These are phyloP conservation scores for Cephaloascus fragrans DNA, from an alignment of 805 yeast genomes.

Conservation along the genomic window DNA sequence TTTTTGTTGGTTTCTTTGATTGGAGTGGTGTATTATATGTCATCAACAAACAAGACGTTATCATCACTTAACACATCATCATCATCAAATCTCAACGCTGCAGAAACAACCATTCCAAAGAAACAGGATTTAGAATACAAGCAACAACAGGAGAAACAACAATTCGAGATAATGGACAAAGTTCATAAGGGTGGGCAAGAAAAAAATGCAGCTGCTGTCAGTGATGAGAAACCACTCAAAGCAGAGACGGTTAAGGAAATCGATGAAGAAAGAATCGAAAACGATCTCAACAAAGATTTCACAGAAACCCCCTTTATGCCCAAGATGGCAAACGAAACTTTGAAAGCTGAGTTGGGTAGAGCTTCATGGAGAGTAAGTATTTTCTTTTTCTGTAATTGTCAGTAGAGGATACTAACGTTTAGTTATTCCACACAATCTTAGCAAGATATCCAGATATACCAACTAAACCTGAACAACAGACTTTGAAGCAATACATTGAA, in stretches of 20 bases:
- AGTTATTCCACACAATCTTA: slow-evolving; percentile 76
- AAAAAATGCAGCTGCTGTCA: background rate
- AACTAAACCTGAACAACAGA: slow-evolving; percentile 45
- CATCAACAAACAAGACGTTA: slow-evolving; percentile 7
- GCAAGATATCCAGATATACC: slow-evolving; percentile 91
- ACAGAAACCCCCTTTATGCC: slow-evolving; percentile 72
- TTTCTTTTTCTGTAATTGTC: no score
- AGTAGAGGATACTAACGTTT: slow-evolving; percentile 10
- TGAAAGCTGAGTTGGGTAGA: slow-evolving; percentile 77
- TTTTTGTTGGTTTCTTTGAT: slow-evolving; percentile 14
- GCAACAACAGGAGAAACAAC: background rate
- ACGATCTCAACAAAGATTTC: slow-evolving; percentile 7
- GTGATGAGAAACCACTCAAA: background rate
- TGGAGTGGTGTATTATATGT: slow-evolving; percentile 17
- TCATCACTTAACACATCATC: background rate
- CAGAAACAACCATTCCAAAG: no score
- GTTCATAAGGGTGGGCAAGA: background rate
- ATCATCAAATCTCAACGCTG: background rate
- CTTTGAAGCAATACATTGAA: slow-evolving; percentile 53
- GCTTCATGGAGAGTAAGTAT: slow-evolving; percentile 63
- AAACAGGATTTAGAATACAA: no score
- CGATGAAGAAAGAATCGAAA: slow-evolving; percentile 1
- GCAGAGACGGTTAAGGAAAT: background rate
- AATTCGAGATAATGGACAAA: background rate
- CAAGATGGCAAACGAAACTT: slow-evolving; percentile 79